phyloP scores from a whole-genome alignment of 2,329 filamentous ascomycete species.

The Talaromyces verruculosus region DNA sequence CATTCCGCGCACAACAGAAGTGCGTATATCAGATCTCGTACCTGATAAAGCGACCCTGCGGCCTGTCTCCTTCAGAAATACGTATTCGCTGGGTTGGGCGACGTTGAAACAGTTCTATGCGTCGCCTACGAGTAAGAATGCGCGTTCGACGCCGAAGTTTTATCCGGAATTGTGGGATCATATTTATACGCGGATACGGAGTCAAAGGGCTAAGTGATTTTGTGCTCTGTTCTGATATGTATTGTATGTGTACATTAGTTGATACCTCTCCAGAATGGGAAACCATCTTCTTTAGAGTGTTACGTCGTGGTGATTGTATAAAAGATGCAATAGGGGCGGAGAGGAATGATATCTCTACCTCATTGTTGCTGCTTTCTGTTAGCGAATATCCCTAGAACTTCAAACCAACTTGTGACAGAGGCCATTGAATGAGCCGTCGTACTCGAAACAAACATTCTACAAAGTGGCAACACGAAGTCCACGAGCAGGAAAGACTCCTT shows the following conservation, averaged over 20 bases:
- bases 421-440: background rate
- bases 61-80: constrained; percentile 45
- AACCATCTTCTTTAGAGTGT: background rate
- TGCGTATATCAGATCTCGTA: constrained; percentile 44
- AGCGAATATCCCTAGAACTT: background rate
- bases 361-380: background rate
- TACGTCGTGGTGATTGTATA: background rate
- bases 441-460: background rate
- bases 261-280: constrained; percentile 2
- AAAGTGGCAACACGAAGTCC: background rate
- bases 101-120: constrained; percentile 43
- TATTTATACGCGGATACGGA: constrained; percentile 44
- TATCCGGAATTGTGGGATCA: constrained; percentile 47
- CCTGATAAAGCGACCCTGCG: constrained; percentile 37
- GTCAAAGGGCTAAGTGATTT: constrained; percentile 18
- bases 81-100: constrained; percentile 39
- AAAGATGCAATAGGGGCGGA: background rate
- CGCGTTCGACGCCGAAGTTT: constrained; percentile 39
- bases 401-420: background rate
- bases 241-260: constrained; percentile 5
- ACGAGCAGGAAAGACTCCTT: background rate
- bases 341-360: background rate
- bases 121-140: constrained; percentile 38
- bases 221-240: background rate
- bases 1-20: constrained; percentile 44